These are phyloP conservation scores for Pilasporangium apinafurcum DNA, from an alignment of 352 stramenopile genomes.

Conservation along the genomic window DNA sequence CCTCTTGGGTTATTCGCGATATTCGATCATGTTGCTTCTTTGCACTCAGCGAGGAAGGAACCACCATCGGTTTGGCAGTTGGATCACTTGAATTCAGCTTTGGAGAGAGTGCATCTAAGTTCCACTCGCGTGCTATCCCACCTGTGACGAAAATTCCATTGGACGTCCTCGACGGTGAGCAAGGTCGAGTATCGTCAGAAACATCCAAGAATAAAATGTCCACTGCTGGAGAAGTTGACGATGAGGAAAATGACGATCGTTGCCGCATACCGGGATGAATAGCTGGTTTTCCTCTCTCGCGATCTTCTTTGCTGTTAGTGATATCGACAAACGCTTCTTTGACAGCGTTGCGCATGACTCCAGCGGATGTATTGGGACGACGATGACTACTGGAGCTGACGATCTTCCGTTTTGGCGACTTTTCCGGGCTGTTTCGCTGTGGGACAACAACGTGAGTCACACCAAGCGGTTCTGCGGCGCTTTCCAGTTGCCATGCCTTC, in stretches of 20 bases:
- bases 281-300: background rate
- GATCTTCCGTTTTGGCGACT: conserved; percentile 11
- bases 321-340: conserved; percentile 54
- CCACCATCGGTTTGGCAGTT: conserved; percentile 7
- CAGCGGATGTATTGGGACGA: conserved; percentile 47
- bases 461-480: conserved; percentile 26
- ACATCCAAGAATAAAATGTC: conserved; percentile 61
- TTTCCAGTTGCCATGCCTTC: conserved; percentile 60
- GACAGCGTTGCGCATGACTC: conserved; percentile 35
- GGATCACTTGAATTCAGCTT: conserved; percentile 23
- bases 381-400: conserved; percentile 11
- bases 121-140: conserved; percentile 34
- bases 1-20: conserved; percentile 13
- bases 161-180: conserved; percentile 42
- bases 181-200: conserved; percentile 30
- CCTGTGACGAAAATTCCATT: conserved; percentile 35
- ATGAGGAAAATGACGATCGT: conserved; percentile 3
- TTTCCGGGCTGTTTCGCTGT: conserved; percentile 2
- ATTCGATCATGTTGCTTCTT: conserved; percentile 35
- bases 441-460: conserved; percentile 12
- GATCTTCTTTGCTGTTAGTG: too few relatives aligned
- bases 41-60: conserved; percentile 21
- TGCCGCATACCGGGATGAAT: background rate
- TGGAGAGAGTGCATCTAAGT: conserved; percentile 48
- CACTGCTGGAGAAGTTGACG: conserved; percentile 13